Evolutionary conservation across 306 rosid genomes (phyloP).

Genomic region (Cercis canadensis): DNA sequence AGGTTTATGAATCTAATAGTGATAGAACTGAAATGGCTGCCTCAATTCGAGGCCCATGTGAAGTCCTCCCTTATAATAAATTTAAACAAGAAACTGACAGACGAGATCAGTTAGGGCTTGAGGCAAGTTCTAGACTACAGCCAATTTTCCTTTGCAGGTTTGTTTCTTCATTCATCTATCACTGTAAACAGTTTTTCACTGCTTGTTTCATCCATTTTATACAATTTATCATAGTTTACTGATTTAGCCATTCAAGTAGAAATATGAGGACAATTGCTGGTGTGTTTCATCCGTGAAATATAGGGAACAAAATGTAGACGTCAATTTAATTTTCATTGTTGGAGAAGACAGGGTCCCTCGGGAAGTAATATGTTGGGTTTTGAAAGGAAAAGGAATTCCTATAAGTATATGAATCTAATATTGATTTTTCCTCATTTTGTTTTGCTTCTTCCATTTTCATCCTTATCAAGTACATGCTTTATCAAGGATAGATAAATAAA

Average conservation of each 20-base stretch:
- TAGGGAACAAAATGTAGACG: no score
- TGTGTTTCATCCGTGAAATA: background rate
- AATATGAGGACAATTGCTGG: background rate
- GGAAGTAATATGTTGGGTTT: no score
- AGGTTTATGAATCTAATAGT: conserved; percentile 88
- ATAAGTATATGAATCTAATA: no score
- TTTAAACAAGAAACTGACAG: conserved; percentile 76
- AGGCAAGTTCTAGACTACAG: conserved; percentile 46
- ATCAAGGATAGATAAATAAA: no score
- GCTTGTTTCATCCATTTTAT: conserved; percentile 5
- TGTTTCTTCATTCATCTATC: conserved; percentile 36
- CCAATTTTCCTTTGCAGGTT: conserved; percentile 92
- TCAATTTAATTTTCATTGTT: no score
- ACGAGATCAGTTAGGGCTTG: conserved; percentile 52
- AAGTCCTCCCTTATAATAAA: conserved; percentile 75
- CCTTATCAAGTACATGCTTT: no score
- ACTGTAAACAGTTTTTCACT: background rate
- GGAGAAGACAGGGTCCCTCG: no score
- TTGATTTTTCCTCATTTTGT: no score
- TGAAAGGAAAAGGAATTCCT: no score
- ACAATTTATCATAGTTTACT: background rate
- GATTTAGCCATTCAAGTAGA: conserved; percentile 14
- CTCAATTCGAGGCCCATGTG: conserved; percentile 76
- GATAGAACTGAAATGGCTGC: conserved; percentile 69
- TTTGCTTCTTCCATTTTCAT: no score